Evolutionary conservation across 306 rosid genomes (phyloP).

Genomic region (Fragaria iinumae): DNA sequence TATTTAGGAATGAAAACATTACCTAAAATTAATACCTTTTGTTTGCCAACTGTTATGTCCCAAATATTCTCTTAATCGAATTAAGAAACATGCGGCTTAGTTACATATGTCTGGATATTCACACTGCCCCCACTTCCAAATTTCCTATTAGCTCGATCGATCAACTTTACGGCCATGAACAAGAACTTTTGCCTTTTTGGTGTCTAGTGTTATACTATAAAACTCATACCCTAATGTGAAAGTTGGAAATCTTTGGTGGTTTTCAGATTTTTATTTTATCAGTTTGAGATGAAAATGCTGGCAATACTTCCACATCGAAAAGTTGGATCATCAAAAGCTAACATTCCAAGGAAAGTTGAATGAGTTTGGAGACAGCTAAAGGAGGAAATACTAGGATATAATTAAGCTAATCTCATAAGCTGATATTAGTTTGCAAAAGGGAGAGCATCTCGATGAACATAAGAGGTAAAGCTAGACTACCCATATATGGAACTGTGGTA

Average conservation of each 20-base stretch:
- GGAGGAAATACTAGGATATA: not conserved
- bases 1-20: not conserved
- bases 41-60: not conserved
- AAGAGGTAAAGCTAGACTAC: not conserved
- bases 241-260: not conserved
- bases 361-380: not conserved
- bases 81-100: not conserved
- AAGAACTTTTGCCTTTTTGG: constrained; percentile 1
- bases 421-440: constrained; percentile 3
- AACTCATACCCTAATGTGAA: not conserved
- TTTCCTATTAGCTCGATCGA: not conserved
- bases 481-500: not conserved
- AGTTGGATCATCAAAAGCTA: constrained; percentile 11
- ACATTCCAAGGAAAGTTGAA: not conserved
- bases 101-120: not conserved
- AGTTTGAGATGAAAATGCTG: not conserved
- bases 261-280: not conserved
- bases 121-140: constrained; percentile 2
- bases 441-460: not conserved
- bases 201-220: not conserved
- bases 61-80: not conserved
- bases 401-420: not conserved
- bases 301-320: constrained; percentile 10
- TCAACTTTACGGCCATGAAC: constrained; percentile 13
- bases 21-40: not conserved